Evolutionary conservation across 1,284 basidiomycete species (phyloP).

Genomic region (Cutaneotrichosporon daszewskae): DNA sequence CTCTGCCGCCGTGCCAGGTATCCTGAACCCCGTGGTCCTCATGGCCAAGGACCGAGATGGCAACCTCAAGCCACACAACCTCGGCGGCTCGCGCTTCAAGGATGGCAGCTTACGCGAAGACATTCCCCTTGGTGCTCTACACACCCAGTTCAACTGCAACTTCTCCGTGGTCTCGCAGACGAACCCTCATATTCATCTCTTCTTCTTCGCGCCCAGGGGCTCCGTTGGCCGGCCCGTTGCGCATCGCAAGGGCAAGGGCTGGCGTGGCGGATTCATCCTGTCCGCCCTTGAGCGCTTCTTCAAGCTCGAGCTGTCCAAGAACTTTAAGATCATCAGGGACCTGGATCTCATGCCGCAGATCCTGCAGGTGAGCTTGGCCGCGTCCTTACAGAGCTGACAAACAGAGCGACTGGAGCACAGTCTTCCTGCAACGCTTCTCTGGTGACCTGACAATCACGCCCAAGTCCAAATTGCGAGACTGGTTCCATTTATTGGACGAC

Average conservation of each 20-base stretch:
- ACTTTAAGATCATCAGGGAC: constrained; percentile 91
- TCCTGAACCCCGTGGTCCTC: constrained; percentile 59
- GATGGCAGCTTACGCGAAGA: constrained; percentile 88
- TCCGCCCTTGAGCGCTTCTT: constrained; percentile 88
- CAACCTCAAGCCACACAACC: constrained; percentile 82
- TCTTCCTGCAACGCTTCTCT: constrained; percentile 68
- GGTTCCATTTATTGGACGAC: constrained; percentile 76
- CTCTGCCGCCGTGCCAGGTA: constrained; percentile 48
- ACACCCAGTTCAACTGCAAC: constrained; percentile 93
- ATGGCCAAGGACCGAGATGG: constrained; percentile 89
- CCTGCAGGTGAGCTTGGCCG: too few relatives aligned
- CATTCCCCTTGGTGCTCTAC: constrained; percentile 86
- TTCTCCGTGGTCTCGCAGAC: constrained; percentile 89
- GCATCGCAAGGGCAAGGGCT: constrained; percentile 50
- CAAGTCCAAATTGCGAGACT: constrained; percentile 72
- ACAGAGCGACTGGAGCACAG: constrained; percentile 88
- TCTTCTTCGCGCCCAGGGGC: constrained; percentile 91
- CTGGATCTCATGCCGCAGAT: constrained; percentile 81
- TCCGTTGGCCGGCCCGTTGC: constrained; percentile 62
- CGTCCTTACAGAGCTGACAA: too few relatives aligned
- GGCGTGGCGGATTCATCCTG: constrained; percentile 92
- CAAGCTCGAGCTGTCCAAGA: constrained; percentile 89
- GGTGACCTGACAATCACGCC: constrained; percentile 67
- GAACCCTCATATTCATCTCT: constrained; percentile 97
- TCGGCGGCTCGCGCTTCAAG: constrained; percentile 78